Base-by-base conservation (phyloP, 176 grass and related monocot species). In the Miscanthus lutarioriparius region DNA sequence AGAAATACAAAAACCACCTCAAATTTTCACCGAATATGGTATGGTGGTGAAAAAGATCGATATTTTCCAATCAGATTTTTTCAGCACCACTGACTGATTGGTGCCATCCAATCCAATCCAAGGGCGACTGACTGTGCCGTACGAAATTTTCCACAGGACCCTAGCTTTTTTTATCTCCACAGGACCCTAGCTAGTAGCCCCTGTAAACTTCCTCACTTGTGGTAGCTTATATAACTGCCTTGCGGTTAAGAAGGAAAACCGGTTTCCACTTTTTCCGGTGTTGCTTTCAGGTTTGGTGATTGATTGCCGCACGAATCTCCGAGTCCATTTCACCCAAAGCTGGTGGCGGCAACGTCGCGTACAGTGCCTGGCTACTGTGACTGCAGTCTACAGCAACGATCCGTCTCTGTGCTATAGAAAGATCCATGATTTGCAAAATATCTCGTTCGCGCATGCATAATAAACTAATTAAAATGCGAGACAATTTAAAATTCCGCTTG, bases 211-310 rank as follows among this genome's bases (percentile, higher is more conserved):
- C 41, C 11, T 47, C 44, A 1, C 45, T 53, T 20, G 49, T 53
- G 48, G 48, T 51, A 11, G 43, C 22, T n/a, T n/a, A n/a, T n/a
- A n/a, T 27, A 32, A 43, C n/a, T 12, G 41, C 47, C 75, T 67
- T 33, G 73, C 15, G 63, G 30, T n/a, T n/a, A n/a, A n/a, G n/a
- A n/a, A n/a, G n/a, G n/a, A n/a, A n/a, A 61, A 14, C 28, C 25
- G 6, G 23, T 25, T 64, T 64, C 40, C 45, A 8, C 53, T n/a
- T 53, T 76, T 4, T 10, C 48, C 6, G 48, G 37, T 14, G 69
- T 49, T 27, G 41, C 59, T 75, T 84, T 75, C 71, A 19, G 27
- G 82, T 84, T 47, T 59, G 23, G 83, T 85, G 16, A 76, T 33
- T 85, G 16, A 76, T 33, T 39, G 9, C 23, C 23, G 45, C 72